Base-by-base conservation (phyloP, 495 filamentous ascomycete species). In the Lepidopterella palustris region DNA sequence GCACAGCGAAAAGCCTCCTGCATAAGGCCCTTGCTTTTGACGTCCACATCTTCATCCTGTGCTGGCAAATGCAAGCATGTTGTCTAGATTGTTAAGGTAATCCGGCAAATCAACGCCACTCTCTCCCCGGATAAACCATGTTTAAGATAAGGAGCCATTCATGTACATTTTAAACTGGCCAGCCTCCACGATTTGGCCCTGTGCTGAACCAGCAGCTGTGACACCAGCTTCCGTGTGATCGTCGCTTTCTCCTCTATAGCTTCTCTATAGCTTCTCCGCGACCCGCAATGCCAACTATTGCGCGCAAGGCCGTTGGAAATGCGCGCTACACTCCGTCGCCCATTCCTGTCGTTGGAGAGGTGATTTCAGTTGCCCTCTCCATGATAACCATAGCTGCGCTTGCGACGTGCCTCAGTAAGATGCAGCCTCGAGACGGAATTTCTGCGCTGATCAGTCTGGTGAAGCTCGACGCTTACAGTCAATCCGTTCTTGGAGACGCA, bases 381-480 rank as follows among this genome's bases (percentile, higher is more conserved):
- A 69, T 79, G 63, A 48, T 70, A 21, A 75, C 79, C 1, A 63
- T 73, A 18, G 72, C 70, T 13, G 71, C 74, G 3, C 62, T 81
- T 6, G 72, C 79, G n/a, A 62, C 70, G 18, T 80, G 79, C 64
- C 48, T 78, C 42, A 75, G 79, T 81, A 61, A 55, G 77, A 40
- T 18, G n/a, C n/a, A n/a, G n/a, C 29, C 20, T 29, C 18, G 31
- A 21, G 21, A 45, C 15, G 5, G 21, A 50, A 1, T 32, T 28
- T 45, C 6, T 6, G 13, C 11, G 35, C 58, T 63, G 50, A 47
- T 51, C n/a, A n/a, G n/a, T n/a, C 18, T 28, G 52, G 42, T 40
- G 57, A 28, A 58, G 55, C 23, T 21, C 28, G 39, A 27, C 24
- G 55, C 18, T 2, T 52, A 18, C 35, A 57, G 58, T 77, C 68